phyloP scores from a whole-genome alignment of 164 flowering plant species.

The Piper longum region DNA sequence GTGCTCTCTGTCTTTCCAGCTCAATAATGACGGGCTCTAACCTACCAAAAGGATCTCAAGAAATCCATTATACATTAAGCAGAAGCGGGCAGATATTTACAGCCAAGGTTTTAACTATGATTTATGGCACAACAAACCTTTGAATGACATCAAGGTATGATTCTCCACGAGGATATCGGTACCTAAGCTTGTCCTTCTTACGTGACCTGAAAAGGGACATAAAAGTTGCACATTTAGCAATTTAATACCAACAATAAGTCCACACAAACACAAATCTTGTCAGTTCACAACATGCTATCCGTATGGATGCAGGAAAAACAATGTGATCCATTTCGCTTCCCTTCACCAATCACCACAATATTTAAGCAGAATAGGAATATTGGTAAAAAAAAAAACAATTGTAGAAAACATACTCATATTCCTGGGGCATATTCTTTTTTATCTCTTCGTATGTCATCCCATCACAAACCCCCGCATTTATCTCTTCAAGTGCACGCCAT shows the following conservation, averaged over 20 bases:
- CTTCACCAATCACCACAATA: too few species aligned
- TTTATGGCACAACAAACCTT: conserved; percentile 35
- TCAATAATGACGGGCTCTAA: conserved; percentile 96
- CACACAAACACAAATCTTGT: too few species aligned
- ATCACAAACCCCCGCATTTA: conserved; percentile 96
- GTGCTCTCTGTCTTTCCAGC: conserved; percentile 93
- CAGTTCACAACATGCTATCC: neutral
- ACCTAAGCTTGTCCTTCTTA: conserved; percentile 88
- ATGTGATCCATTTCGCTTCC: too few species aligned
- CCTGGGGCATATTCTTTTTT: conserved; percentile 96
- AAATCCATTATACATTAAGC: conserved; percentile 2
- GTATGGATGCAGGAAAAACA: too few species aligned
- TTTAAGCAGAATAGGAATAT: too few species aligned
- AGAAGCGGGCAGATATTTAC: neutral
- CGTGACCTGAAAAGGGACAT: conserved; percentile 45
- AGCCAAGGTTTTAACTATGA: neutral
- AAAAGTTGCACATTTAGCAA: neutral
- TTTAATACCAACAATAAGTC: too few species aligned
- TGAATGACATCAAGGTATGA: conserved; percentile 97
- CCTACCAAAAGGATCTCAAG: conserved; percentile 23
- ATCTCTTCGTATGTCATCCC: conserved; percentile 99
- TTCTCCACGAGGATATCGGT: conserved; percentile 98
- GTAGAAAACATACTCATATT: conserved; percentile 60
- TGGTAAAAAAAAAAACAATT: too few species aligned
- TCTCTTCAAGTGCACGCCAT: conserved; percentile 99